phyloP scores from a whole-genome alignment of 2,329 filamentous ascomycete genomes.

The Sporothrix curviconia region DNA sequence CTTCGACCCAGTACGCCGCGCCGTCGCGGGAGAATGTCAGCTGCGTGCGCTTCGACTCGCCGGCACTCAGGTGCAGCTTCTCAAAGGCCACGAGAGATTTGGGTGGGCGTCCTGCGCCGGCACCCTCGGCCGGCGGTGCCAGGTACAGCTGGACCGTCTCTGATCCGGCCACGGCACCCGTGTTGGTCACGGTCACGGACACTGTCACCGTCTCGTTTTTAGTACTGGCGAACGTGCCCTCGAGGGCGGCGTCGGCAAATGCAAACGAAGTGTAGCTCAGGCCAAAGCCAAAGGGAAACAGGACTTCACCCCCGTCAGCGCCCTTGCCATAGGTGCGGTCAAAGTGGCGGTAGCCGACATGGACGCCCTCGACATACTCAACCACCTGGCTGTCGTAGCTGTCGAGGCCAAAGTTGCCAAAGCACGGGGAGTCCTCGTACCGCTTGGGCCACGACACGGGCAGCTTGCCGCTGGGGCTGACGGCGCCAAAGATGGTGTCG shows the following conservation, averaged over 20 bases:
- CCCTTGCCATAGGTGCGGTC: slow-evolving; percentile 38
- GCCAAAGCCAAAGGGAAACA: slow-evolving; percentile 25
- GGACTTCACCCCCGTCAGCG: slow-evolving; percentile 24
- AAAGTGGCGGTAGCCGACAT: slow-evolving; percentile 66
- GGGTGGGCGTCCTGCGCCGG: slow-evolving; percentile 35
- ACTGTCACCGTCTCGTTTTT: slow-evolving; percentile 31
- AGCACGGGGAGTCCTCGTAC: slow-evolving; percentile 61
- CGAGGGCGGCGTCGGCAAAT: slow-evolving; percentile 33
- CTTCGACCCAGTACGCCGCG: slow-evolving; percentile 13
- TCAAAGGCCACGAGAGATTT: slow-evolving; percentile 52
- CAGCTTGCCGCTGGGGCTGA: slow-evolving; percentile 64
- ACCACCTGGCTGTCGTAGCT: slow-evolving; percentile 58
- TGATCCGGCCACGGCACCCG: slow-evolving; percentile 45
- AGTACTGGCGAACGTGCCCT: not conserved
- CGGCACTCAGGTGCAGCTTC: slow-evolving; percentile 34
- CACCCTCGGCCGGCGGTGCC: slow-evolving; percentile 22
- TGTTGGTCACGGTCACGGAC: slow-evolving; percentile 53
- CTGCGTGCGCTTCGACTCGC: not conserved
- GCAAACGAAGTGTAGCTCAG: slow-evolving; percentile 25
- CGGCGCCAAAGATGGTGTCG: slow-evolving; percentile 67
- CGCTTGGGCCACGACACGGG: slow-evolving; percentile 57
- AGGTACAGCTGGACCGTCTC: slow-evolving; percentile 56
- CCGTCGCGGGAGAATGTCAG: slow-evolving; percentile 2
- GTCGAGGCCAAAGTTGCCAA: slow-evolving; percentile 51
- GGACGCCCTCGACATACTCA: slow-evolving; percentile 63